Evolutionary conservation across 2,329 filamentous ascomycete genomes (phyloP).

Genomic region (Aspergillus terreus): DNA sequence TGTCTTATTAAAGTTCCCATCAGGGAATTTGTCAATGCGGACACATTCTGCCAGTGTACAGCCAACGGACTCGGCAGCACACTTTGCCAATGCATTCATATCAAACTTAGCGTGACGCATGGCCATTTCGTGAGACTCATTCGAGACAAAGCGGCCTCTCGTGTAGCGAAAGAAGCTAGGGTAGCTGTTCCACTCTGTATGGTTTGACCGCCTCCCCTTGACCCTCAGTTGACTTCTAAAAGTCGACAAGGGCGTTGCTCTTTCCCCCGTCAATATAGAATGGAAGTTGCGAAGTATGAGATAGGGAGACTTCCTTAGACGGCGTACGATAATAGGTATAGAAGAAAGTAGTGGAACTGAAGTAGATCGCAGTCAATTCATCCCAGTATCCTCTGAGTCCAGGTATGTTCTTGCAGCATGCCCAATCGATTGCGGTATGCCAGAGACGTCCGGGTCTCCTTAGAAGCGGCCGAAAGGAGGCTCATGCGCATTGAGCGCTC

Average conservation of each 20-base stretch:
- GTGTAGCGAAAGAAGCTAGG: slow-evolving; percentile 3
- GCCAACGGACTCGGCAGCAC: slow-evolving; percentile 11
- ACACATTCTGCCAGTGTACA: slow-evolving; percentile 4
- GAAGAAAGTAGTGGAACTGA: too few relatives aligned
- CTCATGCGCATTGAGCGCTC: too few relatives aligned
- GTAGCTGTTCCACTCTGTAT: not conserved
- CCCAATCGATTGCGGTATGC: too few relatives aligned
- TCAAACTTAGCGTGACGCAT: slow-evolving; percentile 16
- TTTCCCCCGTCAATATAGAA: not conserved
- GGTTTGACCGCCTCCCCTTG: not conserved
- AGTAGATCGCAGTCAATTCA: too few relatives aligned
- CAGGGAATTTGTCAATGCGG: slow-evolving; percentile 13
- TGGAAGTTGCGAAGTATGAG: not conserved
- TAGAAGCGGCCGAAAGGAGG: too few relatives aligned
- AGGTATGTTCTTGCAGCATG: too few relatives aligned
- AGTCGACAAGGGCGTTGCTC: not conserved
- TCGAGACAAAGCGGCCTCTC: slow-evolving; percentile 15
- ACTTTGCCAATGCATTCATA: slow-evolving; percentile 10
- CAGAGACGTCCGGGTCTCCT: too few relatives aligned
- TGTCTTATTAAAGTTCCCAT: slow-evolving; percentile 17
- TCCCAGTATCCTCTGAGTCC: too few relatives aligned
- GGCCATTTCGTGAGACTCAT: slow-evolving; percentile 16
- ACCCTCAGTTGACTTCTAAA: not conserved
- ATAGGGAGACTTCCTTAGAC: not conserved
- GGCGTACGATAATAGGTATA: too few relatives aligned